Percentiles rank a stretch among this genome's conserved stretches.
These are phyloP conservation scores for Pilobolus umbonatus DNA, from an alignment of 192 early-diverging fungal genomes.

Conservation along the genomic window DNA sequence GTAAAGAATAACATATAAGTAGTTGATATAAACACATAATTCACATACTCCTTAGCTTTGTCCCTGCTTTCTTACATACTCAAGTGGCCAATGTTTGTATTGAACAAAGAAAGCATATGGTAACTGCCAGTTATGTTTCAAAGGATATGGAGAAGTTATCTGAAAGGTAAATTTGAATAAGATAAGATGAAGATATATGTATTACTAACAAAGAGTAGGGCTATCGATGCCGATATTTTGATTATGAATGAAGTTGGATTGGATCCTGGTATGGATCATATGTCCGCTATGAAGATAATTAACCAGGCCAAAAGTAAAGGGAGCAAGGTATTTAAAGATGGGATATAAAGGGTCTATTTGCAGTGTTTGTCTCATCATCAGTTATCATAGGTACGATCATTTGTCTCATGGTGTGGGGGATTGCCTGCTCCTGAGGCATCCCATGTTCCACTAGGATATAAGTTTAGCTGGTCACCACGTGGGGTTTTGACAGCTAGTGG, in stretches of 20 bases:
- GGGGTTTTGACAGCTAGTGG: constrained; percentile 87
- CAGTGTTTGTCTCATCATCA: background rate
- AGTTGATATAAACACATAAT: background rate
- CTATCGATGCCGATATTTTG: constrained; percentile 75
- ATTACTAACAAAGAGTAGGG: constrained; percentile 31
- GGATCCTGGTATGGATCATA: constrained; percentile 97
- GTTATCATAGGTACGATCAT: constrained; percentile 48
- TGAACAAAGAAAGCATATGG: constrained; percentile 83
- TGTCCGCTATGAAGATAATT: constrained; percentile 94
- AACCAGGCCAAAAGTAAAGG: constrained; percentile 38
- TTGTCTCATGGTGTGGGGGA: constrained; percentile 96
- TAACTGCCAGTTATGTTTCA: constrained; percentile 95
- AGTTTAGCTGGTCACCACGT: constrained; percentile 93
- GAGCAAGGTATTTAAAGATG: constrained; percentile 3
- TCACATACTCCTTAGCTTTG: constrained; percentile 49
- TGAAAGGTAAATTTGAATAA: constrained; percentile 39
- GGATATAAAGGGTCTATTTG: background rate
- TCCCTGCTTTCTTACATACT: constrained; percentile 84
- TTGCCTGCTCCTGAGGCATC: constrained; percentile 90
- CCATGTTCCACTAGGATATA: constrained; percentile 88
- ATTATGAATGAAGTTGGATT: constrained; percentile 98
- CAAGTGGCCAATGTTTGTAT: constrained; percentile 74
- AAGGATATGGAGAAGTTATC: constrained; percentile 82
- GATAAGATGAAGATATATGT: background rate
- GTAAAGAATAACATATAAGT: constrained; percentile 30